Base-by-base conservation (phyloP, 2,329 filamentous ascomycete genomes). In the Purpureocillium takamizusanense region DNA sequence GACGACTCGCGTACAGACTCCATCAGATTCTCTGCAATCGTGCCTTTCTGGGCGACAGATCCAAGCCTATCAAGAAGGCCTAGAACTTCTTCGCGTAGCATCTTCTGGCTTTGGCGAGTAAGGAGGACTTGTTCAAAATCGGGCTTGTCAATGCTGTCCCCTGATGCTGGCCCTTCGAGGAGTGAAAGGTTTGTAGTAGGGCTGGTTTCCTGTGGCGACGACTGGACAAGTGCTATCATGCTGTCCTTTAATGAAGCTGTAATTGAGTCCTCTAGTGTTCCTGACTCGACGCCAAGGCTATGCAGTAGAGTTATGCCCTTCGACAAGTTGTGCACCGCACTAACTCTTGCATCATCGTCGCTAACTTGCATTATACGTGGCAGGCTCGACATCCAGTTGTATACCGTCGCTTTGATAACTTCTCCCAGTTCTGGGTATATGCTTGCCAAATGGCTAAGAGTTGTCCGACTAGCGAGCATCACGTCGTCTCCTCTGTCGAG, bases 341-440 rank as follows among this genome's bases (percentile, higher is more conserved):
- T 72, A 44, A 78, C 72, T 56, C 94, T 94, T 21, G 73, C 67
- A n/a, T 70, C 70, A 48, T 95, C 87, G 50, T 97, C 88, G 47
- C 80, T 83, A 8, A 80, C 77, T 55, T 90, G 86, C 78, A 95
- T 89, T 12, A 86, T 62, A 13, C 88, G 76, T 5, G 90, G 82
- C 14, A 98, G 72, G 31, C 86, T 81, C 3, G 78, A 76, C 17
- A 89, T 74, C 88, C 89, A 95, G 37, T 79, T 80, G 56, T 90
- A 84, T 1, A 94, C 69, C 1, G 76, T 82, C 21, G 71, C 74
- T 49, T 86, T 85, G 18, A 90, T 65, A 3, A 75, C 64, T 16
- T 83, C 78, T 4, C 72, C 63, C 2, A 89, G 67, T 35, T 74
- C 65, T 2, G 71, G 61, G 48, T 87, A 78, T 10, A 80, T 75